phyloP scores from a whole-genome alignment of 192 early-diverging fungal species.

The Coemansia erecta region DNA sequence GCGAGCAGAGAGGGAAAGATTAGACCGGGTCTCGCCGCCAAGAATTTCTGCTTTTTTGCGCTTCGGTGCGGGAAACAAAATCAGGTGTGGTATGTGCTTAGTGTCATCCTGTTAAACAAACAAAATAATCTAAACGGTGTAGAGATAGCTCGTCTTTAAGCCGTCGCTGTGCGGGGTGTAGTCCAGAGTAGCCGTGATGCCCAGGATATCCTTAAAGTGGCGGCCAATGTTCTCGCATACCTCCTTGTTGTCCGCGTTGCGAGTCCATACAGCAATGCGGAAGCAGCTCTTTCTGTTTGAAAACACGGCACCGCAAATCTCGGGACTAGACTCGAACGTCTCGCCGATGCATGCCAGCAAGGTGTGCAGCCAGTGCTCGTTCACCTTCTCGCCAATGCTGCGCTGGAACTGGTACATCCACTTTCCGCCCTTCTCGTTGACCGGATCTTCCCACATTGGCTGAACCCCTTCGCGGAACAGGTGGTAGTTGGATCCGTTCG shows the following conservation, averaged over 20 bases:
- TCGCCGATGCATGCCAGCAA: slow-evolving; percentile 89
- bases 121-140: slow-evolving; percentile 21
- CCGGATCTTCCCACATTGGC: slow-evolving; percentile 94
- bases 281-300: slow-evolving; percentile 81
- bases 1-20: neutral
- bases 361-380: slow-evolving; percentile 83
- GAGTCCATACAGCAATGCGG: slow-evolving; percentile 85
- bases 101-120: neutral
- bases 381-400: slow-evolving; percentile 71
- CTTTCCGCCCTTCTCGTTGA: slow-evolving; percentile 88
- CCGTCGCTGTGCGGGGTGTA: slow-evolving; percentile 59
- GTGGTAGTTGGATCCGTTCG: slow-evolving; percentile 85
- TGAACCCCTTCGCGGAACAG: slow-evolving; percentile 89
- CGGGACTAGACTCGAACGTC: slow-evolving; percentile 70
- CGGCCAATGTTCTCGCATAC: slow-evolving; percentile 52
- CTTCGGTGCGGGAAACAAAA: neutral
- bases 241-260: slow-evolving; percentile 39
- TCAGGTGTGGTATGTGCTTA: neutral
- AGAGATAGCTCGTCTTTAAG: slow-evolving; percentile 20
- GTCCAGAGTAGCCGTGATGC: slow-evolving; percentile 51
- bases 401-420: slow-evolving; percentile 78
- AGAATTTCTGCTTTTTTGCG: too few relatives aligned
- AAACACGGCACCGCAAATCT: slow-evolving; percentile 87
- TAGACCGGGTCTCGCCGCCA: neutral
- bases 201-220: slow-evolving; percentile 58